Percentiles rank a stretch among this genome's conserved stretches.
These are phyloP conservation scores for Aureobasidium pullulans DNA, from an alignment of 2,329 filamentous ascomycete species.

Conservation along the genomic window DNA sequence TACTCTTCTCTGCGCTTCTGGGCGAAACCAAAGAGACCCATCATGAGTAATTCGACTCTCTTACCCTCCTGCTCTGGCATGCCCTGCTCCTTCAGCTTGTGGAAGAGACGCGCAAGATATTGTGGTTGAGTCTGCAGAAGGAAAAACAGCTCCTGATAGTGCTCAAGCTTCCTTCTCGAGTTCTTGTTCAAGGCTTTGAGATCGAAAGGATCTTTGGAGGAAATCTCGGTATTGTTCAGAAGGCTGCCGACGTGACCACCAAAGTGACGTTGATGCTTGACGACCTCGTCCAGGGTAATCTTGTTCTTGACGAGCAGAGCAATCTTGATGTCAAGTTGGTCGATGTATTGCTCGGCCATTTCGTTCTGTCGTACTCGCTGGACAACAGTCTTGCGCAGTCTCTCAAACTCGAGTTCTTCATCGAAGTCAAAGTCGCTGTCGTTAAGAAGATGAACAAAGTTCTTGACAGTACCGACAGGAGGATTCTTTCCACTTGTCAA, in stretches of 20 bases:
- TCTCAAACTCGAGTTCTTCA: constrained; percentile 94
- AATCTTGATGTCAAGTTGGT: constrained; percentile 98
- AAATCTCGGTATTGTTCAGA: constrained; percentile 79
- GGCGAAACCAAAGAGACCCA: constrained; percentile 94
- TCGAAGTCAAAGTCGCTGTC: constrained; percentile 99
- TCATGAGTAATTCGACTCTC: constrained; percentile 84
- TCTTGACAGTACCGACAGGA: constrained; percentile 92
- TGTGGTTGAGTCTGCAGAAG: constrained; percentile 92
- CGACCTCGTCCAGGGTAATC: constrained; percentile 95
- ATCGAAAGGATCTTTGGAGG: constrained; percentile 87
- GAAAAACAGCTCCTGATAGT: constrained; percentile 97
- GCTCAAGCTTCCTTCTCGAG: constrained; percentile 88
- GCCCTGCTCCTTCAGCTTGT: constrained; percentile 71
- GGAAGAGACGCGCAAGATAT: constrained; percentile 85
- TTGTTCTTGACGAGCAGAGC: constrained; percentile 98
- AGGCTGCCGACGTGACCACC: constrained; percentile 81
- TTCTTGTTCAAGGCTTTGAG: constrained; percentile 96
- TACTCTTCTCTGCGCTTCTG: constrained; percentile 97
- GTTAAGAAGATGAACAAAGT: constrained; percentile 94
- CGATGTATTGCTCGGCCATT: constrained; percentile 94
- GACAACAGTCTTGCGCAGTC: constrained; percentile 88
- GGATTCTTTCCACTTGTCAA: constrained; percentile 94
- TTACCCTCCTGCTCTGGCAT: constrained; percentile 88
- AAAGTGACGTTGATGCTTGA: constrained; percentile 93
- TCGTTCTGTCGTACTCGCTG: constrained; percentile 97